Evolutionary conservation across 2,329 filamentous ascomycete genomes (phyloP).

Genomic region (Epichloe typhina): DNA sequence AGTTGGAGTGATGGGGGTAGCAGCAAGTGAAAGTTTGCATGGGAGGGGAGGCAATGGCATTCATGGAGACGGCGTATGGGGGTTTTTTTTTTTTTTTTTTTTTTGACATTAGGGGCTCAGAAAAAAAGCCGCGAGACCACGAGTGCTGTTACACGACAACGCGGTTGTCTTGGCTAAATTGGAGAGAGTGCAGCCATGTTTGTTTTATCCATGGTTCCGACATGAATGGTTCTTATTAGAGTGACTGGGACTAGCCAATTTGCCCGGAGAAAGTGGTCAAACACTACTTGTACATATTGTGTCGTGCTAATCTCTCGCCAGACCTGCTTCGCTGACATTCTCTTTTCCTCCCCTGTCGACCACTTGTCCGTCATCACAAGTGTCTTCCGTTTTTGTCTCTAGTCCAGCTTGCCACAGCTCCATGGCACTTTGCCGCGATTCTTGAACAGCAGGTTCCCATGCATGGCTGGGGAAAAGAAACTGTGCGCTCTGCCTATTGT

Average conservation of each 20-base stretch:
- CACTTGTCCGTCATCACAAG: neutral
- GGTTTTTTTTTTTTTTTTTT: neutral
- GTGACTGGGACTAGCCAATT: neutral
- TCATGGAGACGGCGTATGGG: neutral
- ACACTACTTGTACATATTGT: neutral
- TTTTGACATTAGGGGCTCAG: neutral
- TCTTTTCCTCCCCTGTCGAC: neutral
- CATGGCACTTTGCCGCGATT: constrained; percentile 1
- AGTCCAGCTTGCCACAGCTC: constrained; percentile 4
- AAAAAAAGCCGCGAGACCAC: neutral
- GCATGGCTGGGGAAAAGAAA: neutral
- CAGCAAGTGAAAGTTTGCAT: neutral
- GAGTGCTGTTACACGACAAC: neutral
- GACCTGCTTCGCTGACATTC: neutral
- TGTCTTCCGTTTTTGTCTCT: neutral
- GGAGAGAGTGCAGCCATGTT: neutral
- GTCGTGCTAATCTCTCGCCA: neutral
- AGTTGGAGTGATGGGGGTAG: constrained; percentile 54
- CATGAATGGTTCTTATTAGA: neutral
- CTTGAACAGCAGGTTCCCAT: neutral
- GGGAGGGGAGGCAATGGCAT: neutral
- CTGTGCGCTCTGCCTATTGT: neutral
- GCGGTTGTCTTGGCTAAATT: neutral
- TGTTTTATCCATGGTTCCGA: neutral
- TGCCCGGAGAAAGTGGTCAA: neutral